Base-by-base conservation (phyloP, 768 basidiomycete species). In the Boletus sp. region DNA sequence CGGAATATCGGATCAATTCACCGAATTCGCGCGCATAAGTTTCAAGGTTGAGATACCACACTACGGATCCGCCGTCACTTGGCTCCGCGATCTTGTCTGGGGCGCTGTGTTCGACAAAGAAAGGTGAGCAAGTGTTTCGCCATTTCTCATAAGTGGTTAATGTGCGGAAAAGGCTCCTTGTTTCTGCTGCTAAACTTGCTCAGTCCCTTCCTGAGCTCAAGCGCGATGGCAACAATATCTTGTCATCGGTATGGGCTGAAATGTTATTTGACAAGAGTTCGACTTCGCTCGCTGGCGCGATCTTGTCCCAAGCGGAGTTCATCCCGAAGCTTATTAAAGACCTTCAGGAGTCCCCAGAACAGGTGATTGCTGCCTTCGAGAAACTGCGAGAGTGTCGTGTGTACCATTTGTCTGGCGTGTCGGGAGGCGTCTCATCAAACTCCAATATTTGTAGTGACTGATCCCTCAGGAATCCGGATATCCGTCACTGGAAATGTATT, bases 151-250 rank as follows among this genome's bases (percentile, higher is more conserved):
- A 56, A 50, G 21, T 42, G 21, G 17, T 47, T 50, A 46, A 60
- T 53, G 30, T 14, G 19, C 59, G 8, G 32, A 23, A 48, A 53
- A 96, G 95, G 47, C 74, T 99, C 33, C 84, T 87, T 62, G 84
- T 98, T 47, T 84, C 83, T 27, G 77, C 90, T 43, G 92, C 93
- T 15, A 98, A 97, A 71, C 82, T 92, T 23, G 84, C 89, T 41
- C 96, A 98, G 68, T 85, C 85, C 19, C 77, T 99, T 32, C 96
- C 97, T 3, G 88, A 93, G 66, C 75, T 90, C 62, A 98, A 98
- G 77, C 83, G 97, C 37, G 88, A 92, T 65, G 96, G 94, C 13
- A 83, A 75, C 64, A 87, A 82, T 29, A 89, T 98, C 11, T 76
- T 93, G 43, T 77, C 79, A 10, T 87, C 93, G 8, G 73, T 93